Evolutionary conservation across 2,329 filamentous ascomycete genomes (phyloP), one percentile per base, ranked within the genome.

Genomic region (Coniella vitis): DNA sequence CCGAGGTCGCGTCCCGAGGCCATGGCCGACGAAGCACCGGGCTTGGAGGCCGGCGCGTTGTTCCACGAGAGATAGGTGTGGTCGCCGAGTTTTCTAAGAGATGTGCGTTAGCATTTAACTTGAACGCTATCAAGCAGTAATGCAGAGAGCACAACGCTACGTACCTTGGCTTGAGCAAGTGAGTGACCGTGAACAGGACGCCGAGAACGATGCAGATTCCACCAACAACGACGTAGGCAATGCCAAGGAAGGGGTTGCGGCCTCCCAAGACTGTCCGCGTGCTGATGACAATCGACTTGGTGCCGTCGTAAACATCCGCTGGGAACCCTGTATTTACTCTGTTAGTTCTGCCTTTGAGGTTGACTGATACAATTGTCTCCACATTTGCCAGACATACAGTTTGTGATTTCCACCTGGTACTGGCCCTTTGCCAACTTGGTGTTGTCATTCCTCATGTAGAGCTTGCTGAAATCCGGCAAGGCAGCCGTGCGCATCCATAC

Each of bases 401-500:
- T 79, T 51, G 82, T 74, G 55, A 97, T 86, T 45, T 86, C 73
- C 46, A 98, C 70, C 54, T 81, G 72, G 65, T 98, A 98, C 17
- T 70, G 79, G 22, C 91, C 93, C 14, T 70, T 62, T 31, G 63
- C 60, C 85, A 98, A 85, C 0, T 70, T 64, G 2, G 75, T 70
- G 1, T 73, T 73, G 63, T 95, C 85, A 62, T 96, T 96, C 52
- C 90, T 79, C 65, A 85, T 79, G 39, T 89, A 88, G 40, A 98
- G 74, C 71, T 98, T 98, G 77, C 87, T 95, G 65, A 98, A 98
- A 4, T 85, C 86, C 1, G 93, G 93, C 59, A 97, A 71, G 50
- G 91, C 93, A 20, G 93, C 93, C 2, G 94, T 95, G 59, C 93
- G 83, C 93, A 98, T 98, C 93, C 93, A 98, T 19, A 97, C 90